These are phyloP conservation scores for Aethionema arabicum DNA, from an alignment of 345 rosid genomes.

Conservation along the genomic window DNA sequence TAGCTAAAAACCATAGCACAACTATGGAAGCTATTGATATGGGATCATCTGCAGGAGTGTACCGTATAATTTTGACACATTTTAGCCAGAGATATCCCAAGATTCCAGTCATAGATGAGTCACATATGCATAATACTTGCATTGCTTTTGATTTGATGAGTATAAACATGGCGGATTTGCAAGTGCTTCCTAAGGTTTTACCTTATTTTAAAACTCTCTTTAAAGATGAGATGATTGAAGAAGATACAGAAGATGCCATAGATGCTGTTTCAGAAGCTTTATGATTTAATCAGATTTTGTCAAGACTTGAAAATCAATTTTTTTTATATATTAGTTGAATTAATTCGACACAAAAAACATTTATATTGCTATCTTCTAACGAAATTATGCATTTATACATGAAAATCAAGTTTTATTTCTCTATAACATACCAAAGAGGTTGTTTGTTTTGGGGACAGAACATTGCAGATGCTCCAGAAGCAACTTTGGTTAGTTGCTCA, in stretches of 20 bases:
- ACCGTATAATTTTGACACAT: conserved; percentile 84
- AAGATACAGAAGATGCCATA: conserved; percentile 58
- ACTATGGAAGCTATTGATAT: conserved; percentile 87
- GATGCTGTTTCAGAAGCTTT: conserved; percentile 38
- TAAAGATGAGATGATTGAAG: conserved; percentile 61
- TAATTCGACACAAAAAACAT: neutral
- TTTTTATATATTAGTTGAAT: conserved; percentile 2
- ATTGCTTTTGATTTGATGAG: conserved; percentile 94
- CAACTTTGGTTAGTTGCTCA: conserved; percentile 5
- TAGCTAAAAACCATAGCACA: conserved; percentile 92
- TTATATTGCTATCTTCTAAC: neutral
- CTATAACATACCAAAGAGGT: conserved; percentile 14
- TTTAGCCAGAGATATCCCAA: conserved; percentile 98
- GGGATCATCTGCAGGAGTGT: conserved; percentile 62
- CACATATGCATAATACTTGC: conserved; percentile 88
- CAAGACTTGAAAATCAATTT: neutral
- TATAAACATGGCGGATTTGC: conserved; percentile 78
- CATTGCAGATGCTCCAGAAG: no score
- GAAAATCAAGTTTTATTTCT: conserved; percentile 22
- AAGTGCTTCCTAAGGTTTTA: conserved; percentile 72
- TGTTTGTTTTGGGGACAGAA: conserved; percentile 10
- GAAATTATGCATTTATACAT: conserved; percentile 30
- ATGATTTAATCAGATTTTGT: conserved; percentile 4
- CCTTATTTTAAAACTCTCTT: conserved; percentile 81
- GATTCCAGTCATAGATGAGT: conserved; percentile 73